These are phyloP conservation scores for Sphaceloma murrayae DNA, from an alignment of 2,329 filamentous ascomycete genomes.

Conservation along the genomic window DNA sequence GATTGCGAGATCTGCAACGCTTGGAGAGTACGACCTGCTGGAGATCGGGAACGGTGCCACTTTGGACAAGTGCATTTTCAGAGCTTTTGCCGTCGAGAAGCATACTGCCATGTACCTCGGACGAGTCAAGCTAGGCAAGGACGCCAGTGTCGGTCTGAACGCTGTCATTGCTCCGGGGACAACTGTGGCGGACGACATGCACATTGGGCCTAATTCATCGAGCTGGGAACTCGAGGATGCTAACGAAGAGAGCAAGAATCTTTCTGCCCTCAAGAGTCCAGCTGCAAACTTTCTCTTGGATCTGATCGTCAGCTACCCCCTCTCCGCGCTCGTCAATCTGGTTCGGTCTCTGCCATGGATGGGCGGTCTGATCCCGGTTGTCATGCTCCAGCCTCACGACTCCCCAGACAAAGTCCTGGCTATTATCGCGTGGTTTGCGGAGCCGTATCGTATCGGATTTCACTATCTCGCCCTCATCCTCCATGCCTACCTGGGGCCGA, in stretches of 20 bases:
- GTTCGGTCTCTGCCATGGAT: conserved; percentile 39
- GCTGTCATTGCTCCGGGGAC: conserved; percentile 46
- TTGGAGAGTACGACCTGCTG: conserved; percentile 51
- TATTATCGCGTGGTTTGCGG: conserved; percentile 43
- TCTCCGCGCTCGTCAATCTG: conserved; percentile 34
- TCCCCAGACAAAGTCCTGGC: conserved; percentile 32
- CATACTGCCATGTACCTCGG: conserved; percentile 51
- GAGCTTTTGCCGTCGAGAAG: conserved; percentile 47
- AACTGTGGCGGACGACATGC: conserved; percentile 39
- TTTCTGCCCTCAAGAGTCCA: conserved; percentile 32
- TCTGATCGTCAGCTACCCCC: conserved; percentile 36
- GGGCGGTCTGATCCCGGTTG: conserved; percentile 36
- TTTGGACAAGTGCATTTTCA: conserved; percentile 41
- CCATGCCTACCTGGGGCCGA: conserved; percentile 34
- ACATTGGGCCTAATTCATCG: conserved; percentile 49
- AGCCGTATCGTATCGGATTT: conserved; percentile 38
- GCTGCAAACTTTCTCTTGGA: conserved; percentile 39
- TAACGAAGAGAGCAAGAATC: conserved; percentile 39
- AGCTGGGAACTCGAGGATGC: conserved; percentile 46
- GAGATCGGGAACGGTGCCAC: conserved; percentile 43
- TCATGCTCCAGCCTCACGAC: conserved; percentile 31
- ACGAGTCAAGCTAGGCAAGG: conserved; percentile 41
- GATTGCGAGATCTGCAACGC: conserved; percentile 34
- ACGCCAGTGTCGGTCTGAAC: conserved; percentile 40
- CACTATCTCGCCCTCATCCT: conserved; percentile 43